These are phyloP conservation scores for Cryptococcus floricola DNA, from an alignment of 1,284 basidiomycete genomes.

Conservation along the genomic window DNA sequence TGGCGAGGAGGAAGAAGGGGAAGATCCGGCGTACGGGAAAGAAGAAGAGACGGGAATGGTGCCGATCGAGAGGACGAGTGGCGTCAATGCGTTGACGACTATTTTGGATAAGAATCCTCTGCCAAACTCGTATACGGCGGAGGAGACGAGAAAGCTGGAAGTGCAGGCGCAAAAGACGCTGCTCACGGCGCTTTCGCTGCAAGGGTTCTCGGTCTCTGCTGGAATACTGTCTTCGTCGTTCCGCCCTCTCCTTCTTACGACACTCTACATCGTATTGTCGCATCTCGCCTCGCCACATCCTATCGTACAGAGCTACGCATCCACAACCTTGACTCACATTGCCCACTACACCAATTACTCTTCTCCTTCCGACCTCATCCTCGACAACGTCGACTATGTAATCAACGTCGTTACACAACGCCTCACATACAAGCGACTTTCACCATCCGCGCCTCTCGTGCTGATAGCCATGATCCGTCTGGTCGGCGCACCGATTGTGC, in stretches of 20 bases:
- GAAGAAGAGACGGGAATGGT: slow-evolving; percentile 31
- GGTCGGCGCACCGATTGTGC: slow-evolving; percentile 76
- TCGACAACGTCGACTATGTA: slow-evolving; percentile 91
- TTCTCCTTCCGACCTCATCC: slow-evolving; percentile 72
- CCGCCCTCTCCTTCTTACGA: slow-evolving; percentile 66
- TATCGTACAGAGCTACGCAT: slow-evolving; percentile 65
- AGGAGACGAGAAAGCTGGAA: slow-evolving; percentile 30
- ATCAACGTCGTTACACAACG: slow-evolving; percentile 79
- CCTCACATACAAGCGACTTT: slow-evolving; percentile 69
- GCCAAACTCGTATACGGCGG: slow-evolving; percentile 21
- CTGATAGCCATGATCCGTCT: slow-evolving; percentile 75
- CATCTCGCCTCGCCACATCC: slow-evolving; percentile 67
- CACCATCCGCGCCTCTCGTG: slow-evolving; percentile 57
- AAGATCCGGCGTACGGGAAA: slow-evolving; percentile 9
- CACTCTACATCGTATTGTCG: slow-evolving; percentile 77
- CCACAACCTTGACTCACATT: slow-evolving; percentile 65
- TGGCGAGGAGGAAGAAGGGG: slow-evolving; percentile 61
- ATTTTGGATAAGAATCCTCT: slow-evolving; percentile 38
- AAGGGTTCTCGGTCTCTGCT: slow-evolving; percentile 66
- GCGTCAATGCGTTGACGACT: slow-evolving; percentile 51
- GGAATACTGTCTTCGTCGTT: slow-evolving; percentile 56
- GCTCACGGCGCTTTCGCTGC: slow-evolving; percentile 59
- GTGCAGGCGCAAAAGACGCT: slow-evolving; percentile 55
- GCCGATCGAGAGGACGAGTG: slow-evolving; percentile 58
- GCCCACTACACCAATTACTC: slow-evolving; percentile 72